Conservation (phyloP, 2,329 filamentous ascomycete species). For the Aspergillus quadrilineatus region DNA sequence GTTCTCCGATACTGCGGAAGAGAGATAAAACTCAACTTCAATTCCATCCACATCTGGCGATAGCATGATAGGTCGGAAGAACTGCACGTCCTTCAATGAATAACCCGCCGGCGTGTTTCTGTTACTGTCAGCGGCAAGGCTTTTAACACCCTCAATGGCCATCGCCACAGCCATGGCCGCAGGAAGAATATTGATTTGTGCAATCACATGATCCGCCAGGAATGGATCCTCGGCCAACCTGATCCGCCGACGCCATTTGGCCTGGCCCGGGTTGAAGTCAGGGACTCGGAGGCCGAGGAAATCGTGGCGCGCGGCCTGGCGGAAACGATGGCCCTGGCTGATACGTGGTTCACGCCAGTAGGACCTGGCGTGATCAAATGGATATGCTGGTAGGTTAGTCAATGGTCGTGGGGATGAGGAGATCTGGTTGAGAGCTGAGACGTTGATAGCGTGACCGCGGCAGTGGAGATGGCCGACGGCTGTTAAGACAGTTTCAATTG, state of each 20-base stretch:
- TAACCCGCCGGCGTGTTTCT: neutral
- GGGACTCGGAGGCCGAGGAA: constrained; percentile 4
- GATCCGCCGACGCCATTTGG: neutral
- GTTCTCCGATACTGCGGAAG: neutral
- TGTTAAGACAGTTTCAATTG: neutral
- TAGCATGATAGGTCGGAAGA: neutral
- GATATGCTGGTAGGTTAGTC: constrained; percentile 8
- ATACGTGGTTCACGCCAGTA: constrained; percentile 12
- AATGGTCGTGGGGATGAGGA: neutral
- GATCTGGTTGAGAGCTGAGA: neutral
- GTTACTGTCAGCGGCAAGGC: neutral
- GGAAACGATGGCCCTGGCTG: constrained; percentile 5
- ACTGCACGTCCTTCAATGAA: neutral
- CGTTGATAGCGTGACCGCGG: neutral
- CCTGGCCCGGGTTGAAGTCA: neutral
- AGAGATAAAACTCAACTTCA: neutral
- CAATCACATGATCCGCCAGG: neutral
- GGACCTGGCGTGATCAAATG: constrained; percentile 2
- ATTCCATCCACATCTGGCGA: neutral
- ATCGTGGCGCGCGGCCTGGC: constrained; percentile 10
- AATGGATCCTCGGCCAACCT: neutral
- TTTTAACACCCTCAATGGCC: neutral
- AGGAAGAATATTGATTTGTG: neutral
- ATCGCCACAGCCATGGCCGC: neutral
- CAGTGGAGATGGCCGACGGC: neutral